phyloP scores from a whole-genome alignment of 176 grass and related monocot genomes.

The Rhynchospora breviuscula region DNA sequence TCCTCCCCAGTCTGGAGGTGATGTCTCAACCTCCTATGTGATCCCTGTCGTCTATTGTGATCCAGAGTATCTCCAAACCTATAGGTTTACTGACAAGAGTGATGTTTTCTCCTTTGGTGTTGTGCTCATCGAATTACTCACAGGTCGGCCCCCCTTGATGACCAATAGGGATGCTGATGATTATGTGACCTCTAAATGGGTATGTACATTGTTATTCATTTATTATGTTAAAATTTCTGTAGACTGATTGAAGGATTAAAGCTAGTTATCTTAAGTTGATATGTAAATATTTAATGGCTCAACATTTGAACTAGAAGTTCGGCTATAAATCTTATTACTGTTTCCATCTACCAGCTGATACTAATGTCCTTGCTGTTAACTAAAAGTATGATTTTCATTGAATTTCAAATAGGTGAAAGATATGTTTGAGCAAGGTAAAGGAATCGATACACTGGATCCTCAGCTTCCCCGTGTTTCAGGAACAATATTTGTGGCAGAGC shows the following conservation, averaged over 20 bases:
- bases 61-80: constrained; percentile 89
- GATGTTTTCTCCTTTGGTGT: constrained; percentile 97
- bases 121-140: constrained; percentile 60
- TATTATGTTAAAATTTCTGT: neutral
- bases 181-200: constrained; percentile 60
- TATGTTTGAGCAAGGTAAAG: constrained; percentile 15
- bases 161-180: constrained; percentile 47
- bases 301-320: neutral
- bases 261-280: neutral
- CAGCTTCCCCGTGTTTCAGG: neutral
- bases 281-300: neutral
- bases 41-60: constrained; percentile 84
- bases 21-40: constrained; percentile 61
- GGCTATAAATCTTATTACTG: neutral
- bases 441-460: neutral
- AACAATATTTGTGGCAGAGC: neutral
- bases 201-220: constrained; percentile 12
- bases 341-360: neutral
- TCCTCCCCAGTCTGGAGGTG: constrained; percentile 35
- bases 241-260: too few relatives aligned
- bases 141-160: constrained; percentile 58
- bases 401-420: neutral
- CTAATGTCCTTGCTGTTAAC: neutral
- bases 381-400: neutral
- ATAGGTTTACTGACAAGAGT: constrained; percentile 79